phyloP scores from a whole-genome alignment of 441 rosid genomes.

The Arabidopsis lyrata region DNA sequence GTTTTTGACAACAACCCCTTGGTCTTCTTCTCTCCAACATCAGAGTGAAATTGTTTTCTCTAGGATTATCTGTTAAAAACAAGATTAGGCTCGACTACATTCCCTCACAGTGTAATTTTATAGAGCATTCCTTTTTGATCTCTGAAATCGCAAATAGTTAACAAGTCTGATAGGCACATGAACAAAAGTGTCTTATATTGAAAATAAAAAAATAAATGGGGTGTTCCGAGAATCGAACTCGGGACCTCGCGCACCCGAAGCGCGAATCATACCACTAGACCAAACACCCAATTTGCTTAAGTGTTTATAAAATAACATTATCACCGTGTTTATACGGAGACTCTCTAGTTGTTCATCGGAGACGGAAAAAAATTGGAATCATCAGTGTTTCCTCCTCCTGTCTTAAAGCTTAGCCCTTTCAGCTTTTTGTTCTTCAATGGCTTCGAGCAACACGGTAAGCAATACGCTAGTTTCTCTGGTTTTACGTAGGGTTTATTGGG shows the following conservation, averaged over 20 bases:
- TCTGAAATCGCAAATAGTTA: background rate
- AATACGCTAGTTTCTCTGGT: background rate
- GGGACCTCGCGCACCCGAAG: slow-evolving; percentile 78
- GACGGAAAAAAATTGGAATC: slow-evolving; percentile 13
- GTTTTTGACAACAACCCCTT: slow-evolving; percentile 16
- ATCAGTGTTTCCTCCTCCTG: slow-evolving; percentile 7
- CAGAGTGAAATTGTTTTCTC: slow-evolving; percentile 6
- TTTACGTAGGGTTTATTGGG: background rate
- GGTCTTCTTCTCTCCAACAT: slow-evolving; percentile 12
- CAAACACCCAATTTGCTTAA: slow-evolving; percentile 50
- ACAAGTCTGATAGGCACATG: background rate
- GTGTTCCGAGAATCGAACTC: slow-evolving; percentile 79
- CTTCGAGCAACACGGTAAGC: slow-evolving; percentile 56
- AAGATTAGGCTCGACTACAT: slow-evolving; percentile 25
- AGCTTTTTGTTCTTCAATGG: slow-evolving; percentile 51
- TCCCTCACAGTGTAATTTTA: slow-evolving; percentile 1
- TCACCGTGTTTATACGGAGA: background rate
- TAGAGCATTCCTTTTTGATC: slow-evolving; percentile 2
- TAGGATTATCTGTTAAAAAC: background rate
- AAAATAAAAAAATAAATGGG: slow-evolving; percentile 14
- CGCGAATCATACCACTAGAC: slow-evolving; percentile 77
- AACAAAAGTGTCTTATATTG: background rate
- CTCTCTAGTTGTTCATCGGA: background rate
- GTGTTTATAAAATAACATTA: rapidly evolving
- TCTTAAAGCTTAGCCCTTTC: background rate